A percentile compares a stretch with the other conserved stretches of the same genome.
phyloP scores from a whole-genome alignment of 1,139 yeast species.

The Geotrichum europaeum region DNA sequence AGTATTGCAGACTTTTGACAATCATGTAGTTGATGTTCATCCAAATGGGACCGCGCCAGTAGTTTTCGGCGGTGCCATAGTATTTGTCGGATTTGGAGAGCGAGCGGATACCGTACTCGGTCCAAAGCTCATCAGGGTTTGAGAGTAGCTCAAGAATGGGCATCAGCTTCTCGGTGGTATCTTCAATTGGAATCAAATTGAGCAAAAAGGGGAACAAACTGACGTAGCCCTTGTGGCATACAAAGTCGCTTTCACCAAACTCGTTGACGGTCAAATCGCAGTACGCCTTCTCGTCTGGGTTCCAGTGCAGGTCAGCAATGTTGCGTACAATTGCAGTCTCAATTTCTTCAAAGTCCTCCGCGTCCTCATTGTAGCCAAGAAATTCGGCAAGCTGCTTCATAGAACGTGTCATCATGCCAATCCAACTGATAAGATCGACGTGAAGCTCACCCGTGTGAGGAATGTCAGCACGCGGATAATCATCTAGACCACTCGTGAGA shows the following conservation, averaged over 20 bases:
- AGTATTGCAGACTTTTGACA: constrained; percentile 62
- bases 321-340: constrained; percentile 56
- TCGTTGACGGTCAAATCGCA: constrained; percentile 82
- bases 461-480: constrained; percentile 78
- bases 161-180: constrained; percentile 42
- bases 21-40: constrained; percentile 80
- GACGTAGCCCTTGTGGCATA: constrained; percentile 86
- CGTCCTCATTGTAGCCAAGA: constrained; percentile 57
- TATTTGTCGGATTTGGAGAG: constrained; percentile 60
- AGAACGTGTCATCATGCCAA: constrained; percentile 84
- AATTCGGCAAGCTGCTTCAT: constrained; percentile 68
- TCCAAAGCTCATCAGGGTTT: constrained; percentile 72
- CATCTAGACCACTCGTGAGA: constrained; percentile 91
- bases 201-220: constrained; percentile 80
- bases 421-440: constrained; percentile 87
- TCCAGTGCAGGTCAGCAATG: constrained; percentile 77
- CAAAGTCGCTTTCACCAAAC: constrained; percentile 56
- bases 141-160: constrained; percentile 50
- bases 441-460: constrained; percentile 88
- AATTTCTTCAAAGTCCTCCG: constrained; percentile 44
- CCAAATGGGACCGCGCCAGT: constrained; percentile 98
- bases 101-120: constrained; percentile 75
- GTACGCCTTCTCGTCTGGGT: constrained; percentile 54
- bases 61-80: constrained; percentile 78
- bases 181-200: constrained; percentile 43